Evolutionary conservation across 805 yeast species (phyloP), one percentile per base, ranked within the genome.

Genomic region (Myxozyma kluyveri): DNA sequence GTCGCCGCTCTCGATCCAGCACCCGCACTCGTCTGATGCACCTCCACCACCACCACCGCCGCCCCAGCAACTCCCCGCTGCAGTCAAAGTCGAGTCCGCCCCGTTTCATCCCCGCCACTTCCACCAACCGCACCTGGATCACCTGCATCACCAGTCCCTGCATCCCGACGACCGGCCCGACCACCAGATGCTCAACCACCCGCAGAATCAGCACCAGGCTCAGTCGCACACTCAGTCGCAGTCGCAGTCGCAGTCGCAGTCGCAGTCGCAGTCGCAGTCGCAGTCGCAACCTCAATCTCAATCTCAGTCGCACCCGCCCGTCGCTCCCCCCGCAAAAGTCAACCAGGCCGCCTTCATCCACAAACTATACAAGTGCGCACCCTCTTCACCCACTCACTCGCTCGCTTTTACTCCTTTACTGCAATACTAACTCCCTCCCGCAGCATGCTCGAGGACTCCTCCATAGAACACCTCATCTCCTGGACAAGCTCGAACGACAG

Each of bases 371-470:
- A 61, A 49, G 65, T 61, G 38, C 37, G 63, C 18, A 12, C 24
- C 19, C 14, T 24, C 27, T 21, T 27, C 33, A 14, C 7, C 32
- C 21, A 6, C 44, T 10, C 33, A 21, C 32, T 14, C 17, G 6
- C 12, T 19, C 32, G 44, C 9, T 23, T 18, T 10, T 19, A 27
- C 32, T 23, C 44, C 39, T 4, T 7, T 4, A 14, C 22, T n/a
- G 5, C 21, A 21, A 5, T 24, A 29, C 58, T 52, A 36, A 52
- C 33, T n/a, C 31, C 18, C n/a, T n/a, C 19, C 19, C 44, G 32
- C 48, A 82, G 84, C 57, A 91, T 91, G 95, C 76, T 91, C 44
- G 95, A 90, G 62, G 96, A 91, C 65, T 72, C 73, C 2, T 69
- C 78, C 26, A 72, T 91, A 31, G 72, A 78, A 50, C 93, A 85